Evolutionary conservation across 2,329 filamentous ascomycete species (phyloP).

Genomic region (Coniochaeta ligniaria): DNA sequence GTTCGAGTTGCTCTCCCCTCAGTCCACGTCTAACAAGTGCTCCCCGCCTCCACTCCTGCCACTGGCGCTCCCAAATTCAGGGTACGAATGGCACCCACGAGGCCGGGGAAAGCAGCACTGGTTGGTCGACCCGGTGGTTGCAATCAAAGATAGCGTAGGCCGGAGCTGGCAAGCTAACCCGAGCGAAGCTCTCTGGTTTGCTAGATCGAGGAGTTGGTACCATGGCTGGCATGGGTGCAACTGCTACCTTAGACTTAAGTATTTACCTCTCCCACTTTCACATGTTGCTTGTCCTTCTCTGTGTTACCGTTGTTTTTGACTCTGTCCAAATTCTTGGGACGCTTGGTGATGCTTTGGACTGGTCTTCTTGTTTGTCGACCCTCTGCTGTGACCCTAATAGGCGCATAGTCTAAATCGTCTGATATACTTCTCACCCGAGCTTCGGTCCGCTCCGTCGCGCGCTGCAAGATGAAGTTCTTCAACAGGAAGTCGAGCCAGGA

Average conservation of each 20-base stretch:
- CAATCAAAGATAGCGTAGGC: neutral
- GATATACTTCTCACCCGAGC: neutral
- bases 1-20: neutral
- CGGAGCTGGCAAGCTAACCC: neutral
- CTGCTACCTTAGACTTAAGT: neutral
- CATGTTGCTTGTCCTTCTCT: neutral
- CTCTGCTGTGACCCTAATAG: neutral
- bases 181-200: neutral
- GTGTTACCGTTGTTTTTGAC: neutral
- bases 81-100: neutral
- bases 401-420: neutral
- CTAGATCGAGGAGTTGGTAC: neutral
- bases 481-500: neutral
- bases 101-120: neutral
- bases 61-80: neutral
- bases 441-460: neutral
- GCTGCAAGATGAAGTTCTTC: conserved; percentile 1
- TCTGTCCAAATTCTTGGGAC: neutral
- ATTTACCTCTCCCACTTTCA: neutral
- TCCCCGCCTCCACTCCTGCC: neutral
- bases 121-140: neutral
- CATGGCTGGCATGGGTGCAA: neutral
- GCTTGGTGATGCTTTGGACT: conserved; percentile 1
- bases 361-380: neutral
- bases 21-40: neutral